Evolutionary conservation across 2,329 filamentous ascomycete genomes (phyloP).

Genomic region (Trichoderma sp.): DNA sequence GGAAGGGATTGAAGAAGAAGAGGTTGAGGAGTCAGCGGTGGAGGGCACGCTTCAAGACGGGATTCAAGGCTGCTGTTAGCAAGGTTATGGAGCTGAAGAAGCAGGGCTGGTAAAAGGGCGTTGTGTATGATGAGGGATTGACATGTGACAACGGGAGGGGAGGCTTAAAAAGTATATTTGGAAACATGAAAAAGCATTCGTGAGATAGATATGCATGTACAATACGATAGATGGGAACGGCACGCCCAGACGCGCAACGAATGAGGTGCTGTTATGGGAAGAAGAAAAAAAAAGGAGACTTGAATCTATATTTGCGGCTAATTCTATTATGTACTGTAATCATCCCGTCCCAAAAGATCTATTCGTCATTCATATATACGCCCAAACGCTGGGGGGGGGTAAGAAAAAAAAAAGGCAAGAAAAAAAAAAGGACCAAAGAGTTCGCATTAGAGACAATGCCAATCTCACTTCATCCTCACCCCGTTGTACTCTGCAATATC

Average conservation of each 20-base stretch:
- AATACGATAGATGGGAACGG: background rate
- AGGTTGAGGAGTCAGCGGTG: slow-evolving; percentile 66
- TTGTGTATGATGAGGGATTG: background rate
- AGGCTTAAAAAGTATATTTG: background rate
- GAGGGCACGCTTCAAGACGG: slow-evolving; percentile 63
- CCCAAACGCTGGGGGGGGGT: background rate
- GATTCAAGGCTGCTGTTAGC: slow-evolving; percentile 61
- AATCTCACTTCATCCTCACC: background rate
- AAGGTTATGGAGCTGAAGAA: slow-evolving; percentile 67
- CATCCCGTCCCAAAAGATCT: slow-evolving; percentile 5
- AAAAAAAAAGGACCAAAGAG: background rate
- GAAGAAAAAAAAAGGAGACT: background rate
- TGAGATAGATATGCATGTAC: slow-evolving; percentile 15
- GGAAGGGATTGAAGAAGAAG: slow-evolving; percentile 74
- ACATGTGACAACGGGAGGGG: background rate
- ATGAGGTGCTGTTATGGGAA: background rate
- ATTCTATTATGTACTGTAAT: background rate
- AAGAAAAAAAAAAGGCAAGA: background rate
- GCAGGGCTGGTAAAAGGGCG: slow-evolving; percentile 67
- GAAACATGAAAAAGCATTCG: background rate
- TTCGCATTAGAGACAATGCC: background rate
- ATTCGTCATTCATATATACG: slow-evolving; percentile 5
- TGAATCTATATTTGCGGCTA: background rate
- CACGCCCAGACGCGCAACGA: background rate
- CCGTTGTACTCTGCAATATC: slow-evolving; percentile 5